A percentile compares a stretch with the other conserved stretches of the same genome.
phyloP scores from a whole-genome alignment of 768 basidiomycete genomes.

The Ramaria rubella region DNA sequence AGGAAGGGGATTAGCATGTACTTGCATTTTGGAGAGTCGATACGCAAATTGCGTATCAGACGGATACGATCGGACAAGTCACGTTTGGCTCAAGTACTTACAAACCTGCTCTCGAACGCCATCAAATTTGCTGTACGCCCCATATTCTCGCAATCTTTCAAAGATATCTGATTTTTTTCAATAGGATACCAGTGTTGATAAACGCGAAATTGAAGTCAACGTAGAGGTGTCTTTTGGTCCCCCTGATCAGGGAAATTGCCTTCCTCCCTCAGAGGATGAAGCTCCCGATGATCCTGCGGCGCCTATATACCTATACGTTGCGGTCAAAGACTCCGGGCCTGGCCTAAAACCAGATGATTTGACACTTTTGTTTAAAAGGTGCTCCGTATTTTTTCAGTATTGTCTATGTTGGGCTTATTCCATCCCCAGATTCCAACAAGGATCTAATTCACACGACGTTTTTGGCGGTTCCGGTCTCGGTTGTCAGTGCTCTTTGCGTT shows the following conservation, averaged over 20 bases:
- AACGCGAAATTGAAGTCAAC: constrained; percentile 25
- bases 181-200: constrained; percentile 8
- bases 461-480: constrained; percentile 29
- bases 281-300: background rate
- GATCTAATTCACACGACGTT: constrained; percentile 22
- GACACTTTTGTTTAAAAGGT: constrained; percentile 25
- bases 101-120: constrained; percentile 31
- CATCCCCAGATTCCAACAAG: constrained; percentile 27
- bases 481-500: background rate
- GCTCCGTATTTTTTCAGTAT: background rate
- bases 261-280: constrained; percentile 18
- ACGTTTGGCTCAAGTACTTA: constrained; percentile 33
- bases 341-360: constrained; percentile 32
- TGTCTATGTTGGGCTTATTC: background rate
- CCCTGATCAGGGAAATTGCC: constrained; percentile 23
- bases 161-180: background rate
- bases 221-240: constrained; percentile 26
- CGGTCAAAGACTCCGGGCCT: constrained; percentile 31
- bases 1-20: constrained; percentile 29
- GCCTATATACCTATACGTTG: constrained; percentile 29
- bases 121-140: constrained; percentile 30
- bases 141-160: background rate
- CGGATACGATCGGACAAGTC: constrained; percentile 30
- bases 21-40: constrained; percentile 25
- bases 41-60: constrained; percentile 21